Evolutionary conservation across 306 rosid species (phyloP).

Genomic region (Sindora glabra): DNA sequence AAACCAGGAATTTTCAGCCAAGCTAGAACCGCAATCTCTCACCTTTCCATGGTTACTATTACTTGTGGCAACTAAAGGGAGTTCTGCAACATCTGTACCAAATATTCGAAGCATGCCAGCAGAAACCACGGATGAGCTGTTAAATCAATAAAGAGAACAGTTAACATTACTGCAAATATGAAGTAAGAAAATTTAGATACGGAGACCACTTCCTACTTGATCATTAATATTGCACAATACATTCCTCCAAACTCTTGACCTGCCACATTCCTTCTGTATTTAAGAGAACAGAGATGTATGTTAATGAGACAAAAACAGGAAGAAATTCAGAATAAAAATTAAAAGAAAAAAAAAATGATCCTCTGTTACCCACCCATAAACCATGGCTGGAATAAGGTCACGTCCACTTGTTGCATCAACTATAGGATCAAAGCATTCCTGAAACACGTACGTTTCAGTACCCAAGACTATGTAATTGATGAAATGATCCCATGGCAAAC

Average conservation of each 20-base stretch:
- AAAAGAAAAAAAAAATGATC: background rate
- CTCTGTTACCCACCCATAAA: slow-evolving; percentile 69
- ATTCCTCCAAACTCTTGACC: slow-evolving; percentile 89
- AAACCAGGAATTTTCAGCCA: too few relatives aligned
- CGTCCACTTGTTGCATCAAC: slow-evolving; percentile 74
- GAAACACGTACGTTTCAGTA: slow-evolving; percentile 23
- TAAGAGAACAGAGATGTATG: slow-evolving; percentile 13
- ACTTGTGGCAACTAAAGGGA: slow-evolving; percentile 91
- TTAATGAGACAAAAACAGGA: slow-evolving; percentile 12
- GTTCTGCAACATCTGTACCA: slow-evolving; percentile 80
- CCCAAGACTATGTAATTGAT: background rate
- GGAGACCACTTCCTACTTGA: slow-evolving; percentile 69
- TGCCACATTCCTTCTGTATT: slow-evolving; percentile 66
- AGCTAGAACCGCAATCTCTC: background rate
- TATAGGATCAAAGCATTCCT: slow-evolving; percentile 96
- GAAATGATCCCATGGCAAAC: too few relatives aligned
- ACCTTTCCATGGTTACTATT: slow-evolving; percentile 88
- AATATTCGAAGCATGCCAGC: slow-evolving; percentile 84
- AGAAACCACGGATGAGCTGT: slow-evolving; percentile 88
- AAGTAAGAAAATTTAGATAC: too few relatives aligned
- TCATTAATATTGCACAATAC: slow-evolving; percentile 79
- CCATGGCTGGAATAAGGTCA: slow-evolving; percentile 96
- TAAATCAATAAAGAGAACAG: slow-evolving; percentile 24
- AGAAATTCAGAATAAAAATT: background rate
- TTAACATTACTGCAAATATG: too few relatives aligned